Evolutionary conservation across 768 basidiomycete species (phyloP).

Genomic region (Termitomyces bulborhizus): DNA sequence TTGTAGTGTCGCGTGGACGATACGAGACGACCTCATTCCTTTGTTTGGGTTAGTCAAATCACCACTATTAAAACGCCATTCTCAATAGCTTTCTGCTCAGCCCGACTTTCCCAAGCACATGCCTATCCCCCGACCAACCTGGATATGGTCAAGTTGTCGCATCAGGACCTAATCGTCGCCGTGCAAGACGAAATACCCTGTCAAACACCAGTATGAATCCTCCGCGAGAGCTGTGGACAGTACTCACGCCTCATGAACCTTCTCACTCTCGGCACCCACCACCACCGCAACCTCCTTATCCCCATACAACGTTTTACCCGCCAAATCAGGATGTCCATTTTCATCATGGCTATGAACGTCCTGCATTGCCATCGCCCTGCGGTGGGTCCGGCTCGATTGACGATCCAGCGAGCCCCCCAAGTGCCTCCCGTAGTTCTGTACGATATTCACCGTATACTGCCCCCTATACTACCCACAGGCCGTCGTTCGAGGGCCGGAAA

Average conservation of each 20-base stretch:
- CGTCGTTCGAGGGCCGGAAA: conserved; percentile 13
- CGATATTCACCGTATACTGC: conserved; percentile 23
- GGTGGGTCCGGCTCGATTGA: conserved; percentile 6
- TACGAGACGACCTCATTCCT: conserved; percentile 81
- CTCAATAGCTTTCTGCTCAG: conserved; percentile 18
- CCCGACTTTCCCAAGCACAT: conserved; percentile 78
- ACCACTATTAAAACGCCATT: background rate
- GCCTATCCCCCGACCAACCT: conserved; percentile 78
- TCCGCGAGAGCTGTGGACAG: conserved; percentile 35
- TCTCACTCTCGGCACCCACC: conserved; percentile 3
- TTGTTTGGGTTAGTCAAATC: conserved; percentile 64
- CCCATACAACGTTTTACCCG: conserved; percentile 11
- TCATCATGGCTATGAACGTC: conserved; percentile 11
- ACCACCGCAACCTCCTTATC: conserved; percentile 6
- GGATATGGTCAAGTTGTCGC: conserved; percentile 83
- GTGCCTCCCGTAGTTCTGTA: conserved; percentile 7
- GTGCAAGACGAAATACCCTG: conserved; percentile 49
- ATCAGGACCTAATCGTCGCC: conserved; percentile 51
- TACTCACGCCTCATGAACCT: conserved; percentile 30
- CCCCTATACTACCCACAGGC: conserved; percentile 20
- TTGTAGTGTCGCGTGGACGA: conserved; percentile 78
- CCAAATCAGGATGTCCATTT: conserved; percentile 9
- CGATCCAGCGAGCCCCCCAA: conserved; percentile 7
- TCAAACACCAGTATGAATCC: conserved; percentile 19
- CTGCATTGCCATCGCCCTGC: conserved; percentile 4